These are phyloP conservation scores for Phytophthora europaea DNA, from an alignment of 352 stramenopile species.

Conservation along the genomic window DNA sequence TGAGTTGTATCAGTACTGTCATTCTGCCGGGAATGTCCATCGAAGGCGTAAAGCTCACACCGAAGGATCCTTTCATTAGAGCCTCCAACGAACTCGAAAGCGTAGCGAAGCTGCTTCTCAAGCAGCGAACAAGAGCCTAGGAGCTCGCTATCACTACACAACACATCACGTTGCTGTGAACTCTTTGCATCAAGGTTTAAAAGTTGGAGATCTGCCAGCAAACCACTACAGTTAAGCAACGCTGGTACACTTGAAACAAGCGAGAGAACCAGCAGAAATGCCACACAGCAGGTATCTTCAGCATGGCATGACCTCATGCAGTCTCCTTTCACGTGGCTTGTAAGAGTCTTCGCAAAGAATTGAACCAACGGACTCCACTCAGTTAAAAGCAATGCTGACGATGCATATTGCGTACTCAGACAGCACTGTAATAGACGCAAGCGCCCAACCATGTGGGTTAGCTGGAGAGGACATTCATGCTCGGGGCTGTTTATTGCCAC, in stretches of 20 bases:
- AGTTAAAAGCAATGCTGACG: conserved; percentile 18
- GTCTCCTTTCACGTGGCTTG: conserved; percentile 27
- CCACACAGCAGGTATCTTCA: conserved; percentile 60
- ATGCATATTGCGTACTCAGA: conserved; percentile 43
- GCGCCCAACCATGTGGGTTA: conserved; percentile 6
- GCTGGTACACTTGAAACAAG: conserved; percentile 49
- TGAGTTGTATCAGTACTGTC: background rate
- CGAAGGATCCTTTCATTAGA: conserved; percentile 40
- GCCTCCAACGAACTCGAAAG: conserved; percentile 44
- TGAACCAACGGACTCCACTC: conserved; percentile 18
- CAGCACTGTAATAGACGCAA: conserved; percentile 48
- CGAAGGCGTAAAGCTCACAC: conserved; percentile 40
- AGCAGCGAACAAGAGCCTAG: conserved; percentile 46
- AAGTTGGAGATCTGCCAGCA: conserved; percentile 35
- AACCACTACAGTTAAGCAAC: conserved; percentile 37
- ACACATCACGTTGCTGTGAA: background rate
- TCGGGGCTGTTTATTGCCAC: conserved; percentile 50
- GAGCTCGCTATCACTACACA: conserved; percentile 8
- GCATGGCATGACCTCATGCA: conserved; percentile 31
- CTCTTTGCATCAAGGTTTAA: conserved; percentile 26
- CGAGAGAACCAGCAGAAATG: conserved; percentile 43
- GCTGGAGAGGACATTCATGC: conserved; percentile 42
- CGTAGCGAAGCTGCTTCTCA: conserved; percentile 45
- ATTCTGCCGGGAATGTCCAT: conserved; percentile 8
- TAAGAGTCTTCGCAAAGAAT: conserved; percentile 42